Base-by-base conservation (phyloP, 2,329 filamentous ascomycete genomes). In the Hypoxylon sp. region DNA sequence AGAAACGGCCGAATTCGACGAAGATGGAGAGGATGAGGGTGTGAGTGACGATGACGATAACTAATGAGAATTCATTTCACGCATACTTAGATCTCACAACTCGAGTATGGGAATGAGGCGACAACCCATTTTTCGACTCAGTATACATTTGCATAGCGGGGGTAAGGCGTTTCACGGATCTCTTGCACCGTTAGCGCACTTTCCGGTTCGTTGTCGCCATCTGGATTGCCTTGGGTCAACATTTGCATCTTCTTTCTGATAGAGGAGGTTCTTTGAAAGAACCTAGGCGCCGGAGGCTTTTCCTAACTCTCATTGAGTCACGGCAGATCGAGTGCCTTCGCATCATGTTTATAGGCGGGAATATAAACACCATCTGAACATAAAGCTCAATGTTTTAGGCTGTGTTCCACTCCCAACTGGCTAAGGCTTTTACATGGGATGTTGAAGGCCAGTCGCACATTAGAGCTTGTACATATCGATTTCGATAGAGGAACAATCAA, bases 1-100 rank as follows among this genome's bases (percentile, higher is more conserved):
- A 33, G 90, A 88, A 25, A 85, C 88, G 80, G 86, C 87, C 33
- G 89, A 91, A 50, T 87, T 86, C 44, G 85, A 86, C 25, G 85
- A 85, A 7, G 87, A 88, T 44, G 81, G 79, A 7, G 86, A 87
- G 11, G 84, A 90, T 22, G 88, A 87, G 6, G 86, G 86, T 14
- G 85, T 86, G 8, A 87, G 88, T 14, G 87, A 88, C 50, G 83
- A 85, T 20, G 84, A 86, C 44, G 81, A 82, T 14, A 78, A 81
- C 33, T 79, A 77, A 64, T 78, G 78, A 17, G 6, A 7, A 20
- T 17, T 14, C 40, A 11, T 22, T 33, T 20, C 40, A 56, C 25
- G 60, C 49, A 61, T 44, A 61, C 51, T 44, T 30, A 31, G 58
- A 30, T 30, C 11, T 50, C 48, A 22, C 46, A 37, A 53, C 51